These are phyloP conservation scores for Pelargonium cotyledonis DNA, from an alignment of 441 rosid genomes.

Conservation along the genomic window DNA sequence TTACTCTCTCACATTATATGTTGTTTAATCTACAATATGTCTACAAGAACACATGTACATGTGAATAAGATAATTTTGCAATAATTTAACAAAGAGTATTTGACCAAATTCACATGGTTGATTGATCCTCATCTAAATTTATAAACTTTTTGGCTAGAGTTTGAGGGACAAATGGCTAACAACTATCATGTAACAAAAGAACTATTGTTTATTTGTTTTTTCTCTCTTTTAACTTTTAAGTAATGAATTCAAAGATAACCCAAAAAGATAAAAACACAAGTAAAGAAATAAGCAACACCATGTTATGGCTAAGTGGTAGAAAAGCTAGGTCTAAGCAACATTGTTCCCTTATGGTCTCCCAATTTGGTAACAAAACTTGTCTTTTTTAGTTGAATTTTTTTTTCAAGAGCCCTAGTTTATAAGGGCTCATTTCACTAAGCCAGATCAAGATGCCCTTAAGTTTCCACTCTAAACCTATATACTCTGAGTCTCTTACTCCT, in stretches of 20 bases:
- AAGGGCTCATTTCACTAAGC: slow-evolving; percentile 29
- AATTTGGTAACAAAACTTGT: slow-evolving; percentile 33
- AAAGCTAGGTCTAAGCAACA: slow-evolving; percentile 3
- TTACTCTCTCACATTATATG: not conserved
- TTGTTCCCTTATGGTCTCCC: slow-evolving; percentile 42
- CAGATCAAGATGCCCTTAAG: slow-evolving; percentile 19
- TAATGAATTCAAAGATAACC: slow-evolving; percentile 14
- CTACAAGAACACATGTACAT: slow-evolving; percentile 12
- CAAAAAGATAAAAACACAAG: slow-evolving; percentile 1
- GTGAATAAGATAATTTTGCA: slow-evolving; percentile 17
- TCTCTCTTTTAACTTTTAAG: not conserved
- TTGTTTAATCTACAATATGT: not conserved
- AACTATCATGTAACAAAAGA: slow-evolving; percentile 6
- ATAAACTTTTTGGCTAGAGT: slow-evolving; percentile 20
- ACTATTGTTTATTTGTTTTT: not conserved
- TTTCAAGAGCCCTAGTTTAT: slow-evolving; percentile 1
- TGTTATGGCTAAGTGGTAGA: slow-evolving; percentile 23
- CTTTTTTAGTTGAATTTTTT: slow-evolving; percentile 15
- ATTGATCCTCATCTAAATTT: slow-evolving; percentile 17
- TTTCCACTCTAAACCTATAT: not conserved
- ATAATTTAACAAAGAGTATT: slow-evolving; percentile 8
- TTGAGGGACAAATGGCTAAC: slow-evolving; percentile 25
- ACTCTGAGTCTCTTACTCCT: not conserved
- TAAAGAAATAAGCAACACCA: slow-evolving; percentile 3
- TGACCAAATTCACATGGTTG: slow-evolving; percentile 33